A percentile compares a stretch with the other conserved stretches of the same genome.
Evolutionary conservation across 441 rosid genomes (phyloP).

Genomic region (Aleurites moluccanus): DNA sequence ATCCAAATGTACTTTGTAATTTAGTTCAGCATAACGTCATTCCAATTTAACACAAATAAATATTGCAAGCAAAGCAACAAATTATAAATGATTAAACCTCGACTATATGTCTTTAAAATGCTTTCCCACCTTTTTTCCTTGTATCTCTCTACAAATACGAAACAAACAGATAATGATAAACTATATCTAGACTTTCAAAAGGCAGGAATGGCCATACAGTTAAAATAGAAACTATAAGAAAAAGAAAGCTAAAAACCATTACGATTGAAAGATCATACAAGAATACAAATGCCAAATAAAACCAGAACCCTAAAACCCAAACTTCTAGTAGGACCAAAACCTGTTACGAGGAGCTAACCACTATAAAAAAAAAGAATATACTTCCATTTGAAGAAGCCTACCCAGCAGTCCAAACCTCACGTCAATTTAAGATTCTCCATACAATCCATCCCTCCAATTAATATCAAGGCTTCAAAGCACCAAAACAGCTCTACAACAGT

Average conservation of each 20-base stretch:
- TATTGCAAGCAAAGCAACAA: not conserved
- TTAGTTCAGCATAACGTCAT: no score
- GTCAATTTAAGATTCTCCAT: slow-evolving; percentile 7
- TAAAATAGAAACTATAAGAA: slow-evolving; percentile 1
- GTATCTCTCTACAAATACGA: slow-evolving; percentile 15
- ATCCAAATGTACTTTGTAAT: no score
- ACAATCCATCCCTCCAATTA: slow-evolving; percentile 12
- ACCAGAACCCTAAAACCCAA: slow-evolving; percentile 19
- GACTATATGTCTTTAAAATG: slow-evolving; percentile 9
- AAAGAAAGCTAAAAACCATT: not conserved
- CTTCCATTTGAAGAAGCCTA: not conserved
- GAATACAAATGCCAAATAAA: not conserved
- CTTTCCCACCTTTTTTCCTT: slow-evolving; percentile 13
- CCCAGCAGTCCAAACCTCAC: not conserved
- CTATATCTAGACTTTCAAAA: slow-evolving; percentile 11
- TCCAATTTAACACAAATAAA: not conserved
- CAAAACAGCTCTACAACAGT: slow-evolving; percentile 13
- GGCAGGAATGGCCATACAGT: slow-evolving; percentile 20
- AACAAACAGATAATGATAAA: not conserved
- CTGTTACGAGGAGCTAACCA: slow-evolving; percentile 35
- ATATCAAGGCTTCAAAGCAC: not conserved
- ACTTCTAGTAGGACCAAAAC: slow-evolving; percentile 28
- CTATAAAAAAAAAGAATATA: slow-evolving; percentile 13
- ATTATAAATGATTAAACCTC: not conserved
- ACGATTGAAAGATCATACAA: not conserved